Base-by-base conservation (phyloP, 2,329 filamentous ascomycete genomes). In the Sarocladium oryzae region DNA sequence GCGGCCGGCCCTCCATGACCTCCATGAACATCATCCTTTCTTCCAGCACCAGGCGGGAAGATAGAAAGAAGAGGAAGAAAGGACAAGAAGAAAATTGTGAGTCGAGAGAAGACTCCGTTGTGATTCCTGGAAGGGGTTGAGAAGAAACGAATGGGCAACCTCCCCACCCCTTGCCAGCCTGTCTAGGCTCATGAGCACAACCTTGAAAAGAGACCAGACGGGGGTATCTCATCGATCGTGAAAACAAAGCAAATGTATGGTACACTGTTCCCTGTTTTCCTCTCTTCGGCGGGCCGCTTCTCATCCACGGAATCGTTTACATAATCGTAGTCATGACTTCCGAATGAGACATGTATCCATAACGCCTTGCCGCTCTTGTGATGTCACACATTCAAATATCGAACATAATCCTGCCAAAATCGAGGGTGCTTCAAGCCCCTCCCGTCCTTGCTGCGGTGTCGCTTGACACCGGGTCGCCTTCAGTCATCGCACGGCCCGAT, bases 401-500 rank as follows among this genome's bases (percentile, higher is more conserved):
- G n/a, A n/a, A n/a, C n/a, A n/a, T n/a, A n/a, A n/a, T n/a, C n/a
- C n/a, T n/a, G n/a, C n/a, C n/a, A n/a, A n/a, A n/a, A n/a, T n/a
- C n/a, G n/a, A n/a, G n/a, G n/a, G n/a, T n/a, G n/a, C n/a, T n/a
- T n/a, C n/a, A n/a, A n/a, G n/a, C n/a, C n/a, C n/a, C n/a, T n/a
- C n/a, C n/a, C n/a, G n/a, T n/a, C n/a, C n/a, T n/a, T n/a, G n/a
- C n/a, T n/a, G n/a, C n/a, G n/a, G n/a, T n/a, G n/a, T n/a, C n/a
- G n/a, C n/a, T n/a, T n/a, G n/a, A n/a, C n/a, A n/a, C n/a, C n/a
- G n/a, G n/a, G n/a, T n/a, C n/a, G n/a, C n/a, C n/a, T n/a, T 60
- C 55, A 65, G 41, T 64, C 60, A 10, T 61, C 58, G 49, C 65
- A 66, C 18, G 65, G 62, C 13, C 66, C 66, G 8, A 69, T 63